phyloP scores from a whole-genome alignment of 352 stramenopile species.

The Globisporangium emineosum region DNA sequence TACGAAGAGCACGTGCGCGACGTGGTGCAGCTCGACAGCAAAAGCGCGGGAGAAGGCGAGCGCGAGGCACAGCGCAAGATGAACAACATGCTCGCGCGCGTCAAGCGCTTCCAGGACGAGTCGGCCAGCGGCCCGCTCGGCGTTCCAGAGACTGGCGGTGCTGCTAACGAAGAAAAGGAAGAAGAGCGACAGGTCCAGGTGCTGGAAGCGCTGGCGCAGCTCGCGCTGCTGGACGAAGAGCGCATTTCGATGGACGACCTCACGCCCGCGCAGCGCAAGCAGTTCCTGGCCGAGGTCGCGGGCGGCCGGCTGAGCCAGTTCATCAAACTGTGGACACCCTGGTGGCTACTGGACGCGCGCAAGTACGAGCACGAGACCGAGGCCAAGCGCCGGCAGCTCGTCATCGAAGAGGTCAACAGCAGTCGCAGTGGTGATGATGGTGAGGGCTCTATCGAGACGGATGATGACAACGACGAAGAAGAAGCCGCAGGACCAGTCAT shows the following conservation, averaged over 20 bases:
- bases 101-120: constrained; percentile 58
- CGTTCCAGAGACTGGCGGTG: not conserved
- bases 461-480: constrained; percentile 14
- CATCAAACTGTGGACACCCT: constrained; percentile 65
- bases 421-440: constrained; percentile 8
- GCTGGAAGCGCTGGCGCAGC: constrained; percentile 39
- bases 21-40: constrained; percentile 45
- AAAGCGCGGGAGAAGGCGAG: constrained; percentile 19
- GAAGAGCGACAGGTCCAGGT: constrained; percentile 25
- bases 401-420: constrained; percentile 40
- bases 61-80: constrained; percentile 31
- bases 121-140: not conserved
- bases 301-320: constrained; percentile 62
- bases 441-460: not conserved
- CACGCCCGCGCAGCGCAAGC: constrained; percentile 47
- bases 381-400: constrained; percentile 32
- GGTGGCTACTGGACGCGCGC: constrained; percentile 49
- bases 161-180: constrained; percentile 17
- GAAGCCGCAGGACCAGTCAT: constrained; percentile 16
- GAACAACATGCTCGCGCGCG: constrained; percentile 45
- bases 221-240: constrained; percentile 43
- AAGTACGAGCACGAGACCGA: constrained; percentile 58
- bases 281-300: constrained; percentile 63
- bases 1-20: constrained; percentile 64
- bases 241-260: constrained; percentile 63